Evolutionary conservation across 306 rosid species (phyloP).

Genomic region (Castanea mollissima): DNA sequence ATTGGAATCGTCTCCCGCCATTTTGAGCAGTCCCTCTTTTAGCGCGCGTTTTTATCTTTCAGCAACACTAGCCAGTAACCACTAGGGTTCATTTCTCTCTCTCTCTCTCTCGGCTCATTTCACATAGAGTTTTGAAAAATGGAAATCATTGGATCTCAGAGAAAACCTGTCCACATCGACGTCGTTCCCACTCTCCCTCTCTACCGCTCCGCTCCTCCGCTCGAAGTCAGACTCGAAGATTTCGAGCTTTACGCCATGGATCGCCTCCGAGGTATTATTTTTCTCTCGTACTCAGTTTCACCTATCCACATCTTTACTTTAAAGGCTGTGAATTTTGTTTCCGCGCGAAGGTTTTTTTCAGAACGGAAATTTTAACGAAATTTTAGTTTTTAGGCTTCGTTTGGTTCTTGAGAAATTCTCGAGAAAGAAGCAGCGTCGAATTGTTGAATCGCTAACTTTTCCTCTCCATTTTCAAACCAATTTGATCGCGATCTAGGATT

Average conservation of each 20-base stretch:
- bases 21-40: constrained; percentile 17
- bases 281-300: not conserved
- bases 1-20: constrained; percentile 55
- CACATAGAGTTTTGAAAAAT: constrained; percentile 17
- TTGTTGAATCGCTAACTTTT: not conserved
- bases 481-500: not conserved
- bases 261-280: constrained; percentile 76
- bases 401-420: not conserved
- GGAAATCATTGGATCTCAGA: constrained; percentile 56
- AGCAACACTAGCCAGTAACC: not conserved
- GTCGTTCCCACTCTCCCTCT: constrained; percentile 46
- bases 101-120: not conserved
- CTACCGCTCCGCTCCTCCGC: constrained; percentile 78
- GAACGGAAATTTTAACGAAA: not conserved
- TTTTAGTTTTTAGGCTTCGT: not conserved
- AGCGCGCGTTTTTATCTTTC: constrained; percentile 31
- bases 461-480: not conserved
- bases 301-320: not conserved
- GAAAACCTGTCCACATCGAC: constrained; percentile 31
- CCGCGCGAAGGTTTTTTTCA: not conserved
- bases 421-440: not conserved
- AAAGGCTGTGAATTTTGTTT: not conserved
- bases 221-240: constrained; percentile 86
- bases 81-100: constrained; percentile 7
- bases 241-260: constrained; percentile 89